Conservation (phyloP, 352 stramenopile genomes). For the Phytopythium vexans region DNA sequence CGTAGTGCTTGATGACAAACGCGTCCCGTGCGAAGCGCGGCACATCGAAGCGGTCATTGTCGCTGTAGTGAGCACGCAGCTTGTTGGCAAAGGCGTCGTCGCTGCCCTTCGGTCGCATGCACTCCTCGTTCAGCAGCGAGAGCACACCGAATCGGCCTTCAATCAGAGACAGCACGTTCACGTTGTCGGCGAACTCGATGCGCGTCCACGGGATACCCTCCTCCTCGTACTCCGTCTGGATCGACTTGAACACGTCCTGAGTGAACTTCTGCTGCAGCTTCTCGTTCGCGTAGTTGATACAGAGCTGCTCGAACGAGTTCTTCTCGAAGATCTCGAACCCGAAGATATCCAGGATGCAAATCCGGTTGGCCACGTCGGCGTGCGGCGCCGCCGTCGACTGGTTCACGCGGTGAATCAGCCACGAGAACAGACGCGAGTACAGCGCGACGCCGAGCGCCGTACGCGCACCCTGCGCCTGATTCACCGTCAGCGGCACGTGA, state of each 20-base stretch:
- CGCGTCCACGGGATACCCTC: slow-evolving; percentile 92
- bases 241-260: slow-evolving; percentile 93
- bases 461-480: slow-evolving; percentile 70
- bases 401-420: slow-evolving; percentile 92
- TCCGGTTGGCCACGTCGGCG: slow-evolving; percentile 59
- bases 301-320: slow-evolving; percentile 96
- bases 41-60: slow-evolving; percentile 86
- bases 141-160: slow-evolving; percentile 88
- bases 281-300: slow-evolving; percentile 97
- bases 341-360: slow-evolving; percentile 97
- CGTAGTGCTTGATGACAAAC: slow-evolving; percentile 97
- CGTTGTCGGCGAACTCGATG: slow-evolving; percentile 92
- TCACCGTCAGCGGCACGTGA: slow-evolving; percentile 82
- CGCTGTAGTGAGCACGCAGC: slow-evolving; percentile 83
- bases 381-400: slow-evolving; percentile 63
- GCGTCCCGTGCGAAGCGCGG: slow-evolving; percentile 79
- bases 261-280: slow-evolving; percentile 93
- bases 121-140: slow-evolving; percentile 93
- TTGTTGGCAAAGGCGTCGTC: slow-evolving; percentile 87
- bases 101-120: slow-evolving; percentile 85
- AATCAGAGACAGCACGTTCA: slow-evolving; percentile 88
- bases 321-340: slow-evolving; percentile 97
- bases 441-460: slow-evolving; percentile 80
- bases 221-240: slow-evolving; percentile 95
- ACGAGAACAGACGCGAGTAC: slow-evolving; percentile 96